phyloP scores from a whole-genome alignment of 2,329 filamentous ascomycete species.

The Aspergillus brunneoviolaceus region DNA sequence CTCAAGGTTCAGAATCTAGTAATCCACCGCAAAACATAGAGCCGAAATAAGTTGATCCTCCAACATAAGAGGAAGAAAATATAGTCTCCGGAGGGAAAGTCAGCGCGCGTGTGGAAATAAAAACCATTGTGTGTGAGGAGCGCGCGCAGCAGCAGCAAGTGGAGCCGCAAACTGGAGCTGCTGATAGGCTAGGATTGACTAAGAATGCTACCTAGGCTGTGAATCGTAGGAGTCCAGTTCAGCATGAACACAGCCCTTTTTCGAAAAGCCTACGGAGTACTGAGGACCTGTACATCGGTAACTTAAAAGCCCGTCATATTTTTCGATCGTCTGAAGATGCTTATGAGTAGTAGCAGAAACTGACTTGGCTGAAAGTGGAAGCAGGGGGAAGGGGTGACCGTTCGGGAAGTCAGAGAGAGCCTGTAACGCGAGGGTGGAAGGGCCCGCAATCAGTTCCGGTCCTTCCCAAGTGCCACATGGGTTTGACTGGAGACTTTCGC shows the following conservation, averaged over 20 bases:
- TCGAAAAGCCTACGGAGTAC: background rate
- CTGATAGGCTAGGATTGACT: slow-evolving; percentile 6
- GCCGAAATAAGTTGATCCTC: too few relatives aligned
- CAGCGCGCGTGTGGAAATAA: background rate
- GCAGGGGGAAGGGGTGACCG: too few relatives aligned
- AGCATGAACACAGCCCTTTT: background rate
- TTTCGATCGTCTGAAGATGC: background rate
- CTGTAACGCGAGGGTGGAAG: background rate
- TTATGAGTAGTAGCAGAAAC: too few relatives aligned
- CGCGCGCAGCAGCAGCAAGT: slow-evolving; percentile 5
- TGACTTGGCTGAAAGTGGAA: too few relatives aligned
- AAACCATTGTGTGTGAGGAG: slow-evolving; percentile 1
- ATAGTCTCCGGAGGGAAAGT: background rate
- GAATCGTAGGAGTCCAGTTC: slow-evolving; percentile 8
- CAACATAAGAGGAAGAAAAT: background rate
- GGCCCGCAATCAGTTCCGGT: slow-evolving; percentile 14
- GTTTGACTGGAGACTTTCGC: too few relatives aligned
- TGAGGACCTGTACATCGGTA: background rate
- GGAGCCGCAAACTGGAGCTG: slow-evolving; percentile 15
- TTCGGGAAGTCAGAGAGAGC: too few relatives aligned
- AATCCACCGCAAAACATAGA: too few relatives aligned
- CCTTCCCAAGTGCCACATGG: slow-evolving; percentile 17
- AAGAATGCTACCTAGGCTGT: background rate
- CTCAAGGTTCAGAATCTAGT: too few relatives aligned
- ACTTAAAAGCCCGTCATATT: background rate